These are phyloP conservation scores for Excoecaria cochinchinensis DNA, from an alignment of 345 rosid genomes.

Conservation along the genomic window DNA sequence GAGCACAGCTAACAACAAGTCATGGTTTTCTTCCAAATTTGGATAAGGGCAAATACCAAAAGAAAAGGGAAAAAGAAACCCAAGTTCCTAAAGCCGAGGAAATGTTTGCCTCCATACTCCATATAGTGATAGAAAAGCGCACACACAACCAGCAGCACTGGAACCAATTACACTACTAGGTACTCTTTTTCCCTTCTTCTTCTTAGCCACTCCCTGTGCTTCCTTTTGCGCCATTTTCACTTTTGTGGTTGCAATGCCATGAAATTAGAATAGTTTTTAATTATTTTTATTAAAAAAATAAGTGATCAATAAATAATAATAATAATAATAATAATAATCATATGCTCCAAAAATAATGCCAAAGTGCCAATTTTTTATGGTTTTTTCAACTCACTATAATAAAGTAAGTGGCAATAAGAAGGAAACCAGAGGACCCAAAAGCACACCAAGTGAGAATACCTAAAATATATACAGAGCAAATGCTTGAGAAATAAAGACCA, in stretches of 20 bases:
- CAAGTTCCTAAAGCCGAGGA: conserved; percentile 66
- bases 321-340: no score
- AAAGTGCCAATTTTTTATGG: no score
- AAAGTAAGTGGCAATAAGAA: conserved; percentile 79
- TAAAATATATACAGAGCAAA: conserved; percentile 76
- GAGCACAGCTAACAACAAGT: not conserved
- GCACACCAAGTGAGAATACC: conserved; percentile 97
- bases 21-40: not conserved
- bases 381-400: conserved; percentile 31
- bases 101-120: conserved; percentile 61
- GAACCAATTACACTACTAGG: conserved; percentile 97
- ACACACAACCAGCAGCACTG: conserved; percentile 93
- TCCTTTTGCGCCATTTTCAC: conserved; percentile 96
- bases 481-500: conserved; percentile 77
- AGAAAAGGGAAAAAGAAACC: conserved; percentile 87
- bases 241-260: conserved; percentile 95
- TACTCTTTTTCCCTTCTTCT: conserved; percentile 91
- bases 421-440: conserved; percentile 79
- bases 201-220: conserved; percentile 94
- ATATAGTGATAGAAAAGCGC: conserved; percentile 69
- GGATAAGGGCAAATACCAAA: not conserved
- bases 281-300: no score
- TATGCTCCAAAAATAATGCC: no score
- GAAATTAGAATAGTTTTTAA: conserved; percentile 10
- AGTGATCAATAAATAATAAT: no score